Base-by-base conservation (phyloP, 768 basidiomycete genomes). In the Tremella fuciformis region DNA sequence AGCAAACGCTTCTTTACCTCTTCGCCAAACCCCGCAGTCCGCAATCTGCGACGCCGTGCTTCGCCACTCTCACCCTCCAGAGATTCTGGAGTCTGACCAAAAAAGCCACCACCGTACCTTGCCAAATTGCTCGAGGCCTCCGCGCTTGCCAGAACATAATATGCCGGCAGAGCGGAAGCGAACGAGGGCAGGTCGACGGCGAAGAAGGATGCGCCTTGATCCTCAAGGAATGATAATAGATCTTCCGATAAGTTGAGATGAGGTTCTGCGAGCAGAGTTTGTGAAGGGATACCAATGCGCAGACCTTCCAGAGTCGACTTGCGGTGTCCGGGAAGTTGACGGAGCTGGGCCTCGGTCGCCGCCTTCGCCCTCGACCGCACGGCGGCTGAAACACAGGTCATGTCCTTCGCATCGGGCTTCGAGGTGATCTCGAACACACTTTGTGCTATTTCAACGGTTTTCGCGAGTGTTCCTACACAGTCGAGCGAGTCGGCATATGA, bases 401-500 rank as follows among this genome's bases (percentile, higher is more conserved):
- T 88, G 63, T 96, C 92, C 49, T 80, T 81, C 1, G 71, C 39
- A 70, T 94, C 92, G 53, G 85, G 82, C 2, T 73, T 70, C n/a
- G 82, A 81, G 18, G 50, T 26, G 24, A 47, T 49, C 37, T 4
- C 13, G 60, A 89, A 92, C 1, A 89, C 82, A 1, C 76, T 67
- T 37, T 80, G 65, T 1, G 85, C 81, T 0, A 77, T 78, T 13
- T 76, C 68, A 0, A 88, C 82, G 16, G 82, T 79, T 42, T 75
- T 78, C 0, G 84, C 86, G 48, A 99, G 75, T 3, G 98, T 79
- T 0, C 94, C 94, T 0, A 99, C 91, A 64, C 90, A 93, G 68
- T 99, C 96, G 13, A 99, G 79, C 61, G 91, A 93, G 69, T 96
- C 92, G 0, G 94, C 94, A 65, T 89, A 99, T 0, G 91, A 86